Evolutionary conservation across 1,284 basidiomycete species (phyloP), one percentile per base, ranked within the genome.

Genomic region (Sporisorium reilianum): DNA sequence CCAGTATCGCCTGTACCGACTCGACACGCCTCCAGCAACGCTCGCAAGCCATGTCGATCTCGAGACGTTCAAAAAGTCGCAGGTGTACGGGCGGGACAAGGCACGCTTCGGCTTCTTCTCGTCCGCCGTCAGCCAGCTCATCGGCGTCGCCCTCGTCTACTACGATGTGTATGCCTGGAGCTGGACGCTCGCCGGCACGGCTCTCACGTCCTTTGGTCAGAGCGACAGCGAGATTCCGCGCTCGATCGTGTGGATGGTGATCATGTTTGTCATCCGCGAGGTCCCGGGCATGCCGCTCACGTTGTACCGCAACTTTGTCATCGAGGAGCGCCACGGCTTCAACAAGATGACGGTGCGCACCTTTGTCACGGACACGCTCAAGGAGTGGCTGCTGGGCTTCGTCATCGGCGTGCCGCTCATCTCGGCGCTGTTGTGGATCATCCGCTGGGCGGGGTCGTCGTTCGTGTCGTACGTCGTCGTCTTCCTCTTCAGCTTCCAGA

Each of bases 251-350:
- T 97, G 95, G 85, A 64, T 85, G 55, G 58, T 83, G 14, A 80
- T 82, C 54, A 75, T 77, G 64, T 77, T 77, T 42, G 49, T 79
- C 12, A 42, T 80, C 10, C 65, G 73, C n/a, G 65, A 77, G 38
- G 76, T 91, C 12, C 91, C 92, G 0, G 88, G 89, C 0, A 86
- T 93, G 11, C 93, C 94, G 8, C 87, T 82, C 42, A 74, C 75
- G 1, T 87, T 91, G 38, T 97, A 97, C 87, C 89, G 90, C 71
- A 95, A 93, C 3, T 99, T 99, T 85, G 92, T 95, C 12, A 88
- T 99, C 45, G 97, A 99, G 86, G 92, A 97, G 85, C 91, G 91
- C 75, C 94, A 97, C 80, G 95, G 95, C 0, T 98, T 98, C 88
- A 98, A 98, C 89, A 97, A 97, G 87, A 94, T 91, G 18, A 94